Conservation (phyloP, 2,329 filamentous ascomycete species). For the Chrysoporthe deuterocubensis region DNA sequence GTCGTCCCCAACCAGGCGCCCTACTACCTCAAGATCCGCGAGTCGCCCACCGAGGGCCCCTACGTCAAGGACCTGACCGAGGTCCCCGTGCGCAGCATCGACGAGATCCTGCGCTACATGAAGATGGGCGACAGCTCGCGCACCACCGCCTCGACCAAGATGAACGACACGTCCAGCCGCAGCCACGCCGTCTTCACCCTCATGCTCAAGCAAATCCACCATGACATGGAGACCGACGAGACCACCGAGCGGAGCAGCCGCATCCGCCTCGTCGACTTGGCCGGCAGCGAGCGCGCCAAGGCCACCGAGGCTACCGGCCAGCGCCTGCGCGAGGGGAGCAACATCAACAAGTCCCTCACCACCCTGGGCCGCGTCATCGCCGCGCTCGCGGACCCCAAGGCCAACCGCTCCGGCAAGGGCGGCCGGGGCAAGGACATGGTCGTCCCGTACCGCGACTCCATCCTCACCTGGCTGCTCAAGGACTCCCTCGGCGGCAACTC, state of each 20-base stretch:
- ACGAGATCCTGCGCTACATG: constrained; percentile 90
- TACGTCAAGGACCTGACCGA: constrained; percentile 98
- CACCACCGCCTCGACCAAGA: constrained; percentile 92
- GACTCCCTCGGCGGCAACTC: constrained; percentile 95
- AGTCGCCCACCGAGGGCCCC: constrained; percentile 91
- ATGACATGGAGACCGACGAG: constrained; percentile 96
- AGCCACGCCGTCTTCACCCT: constrained; percentile 98
- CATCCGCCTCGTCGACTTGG: constrained; percentile 92
- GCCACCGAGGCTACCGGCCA: constrained; percentile 93
- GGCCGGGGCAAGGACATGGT: constrained; percentile 67
- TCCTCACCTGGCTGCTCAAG: constrained; percentile 84
- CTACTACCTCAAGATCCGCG: constrained; percentile 95
- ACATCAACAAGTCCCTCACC: constrained; percentile 98
- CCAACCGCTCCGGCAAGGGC: constrained; percentile 55
- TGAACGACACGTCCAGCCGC: constrained; percentile 98
- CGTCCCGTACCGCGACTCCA: constrained; percentile 92
- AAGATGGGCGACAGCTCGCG: constrained; percentile 84
- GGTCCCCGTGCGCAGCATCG: constrained; percentile 83
- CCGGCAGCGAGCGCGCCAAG: constrained; percentile 93
- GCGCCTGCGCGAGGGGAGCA: constrained; percentile 89
- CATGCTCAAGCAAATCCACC: constrained; percentile 96
- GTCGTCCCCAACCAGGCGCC: constrained; percentile 71
- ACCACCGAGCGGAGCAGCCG: constrained; percentile 93
- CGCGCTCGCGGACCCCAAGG: constrained; percentile 78
- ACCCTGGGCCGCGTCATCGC: constrained; percentile 96